phyloP scores from a whole-genome alignment of 176 grass and related monocot genomes.

The Poa pratensis region DNA sequence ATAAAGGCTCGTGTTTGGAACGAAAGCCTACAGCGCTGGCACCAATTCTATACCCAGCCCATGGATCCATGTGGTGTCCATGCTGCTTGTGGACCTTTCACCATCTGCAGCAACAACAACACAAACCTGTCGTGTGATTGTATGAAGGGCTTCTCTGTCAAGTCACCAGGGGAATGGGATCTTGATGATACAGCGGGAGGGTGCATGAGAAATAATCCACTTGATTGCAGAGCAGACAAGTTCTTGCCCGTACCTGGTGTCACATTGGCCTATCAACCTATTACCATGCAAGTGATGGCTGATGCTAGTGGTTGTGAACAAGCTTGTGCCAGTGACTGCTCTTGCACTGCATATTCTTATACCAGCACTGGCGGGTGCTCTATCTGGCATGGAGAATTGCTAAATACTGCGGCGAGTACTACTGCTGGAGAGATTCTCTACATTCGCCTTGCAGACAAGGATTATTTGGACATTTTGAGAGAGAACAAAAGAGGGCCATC shows the following conservation, averaged over 20 bases:
- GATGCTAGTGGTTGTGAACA: not conserved
- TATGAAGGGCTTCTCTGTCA: not conserved
- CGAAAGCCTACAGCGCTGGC: not conserved
- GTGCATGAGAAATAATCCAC: slow-evolving; percentile 23
- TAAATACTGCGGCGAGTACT: slow-evolving; percentile 27
- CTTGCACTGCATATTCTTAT: slow-evolving; percentile 52
- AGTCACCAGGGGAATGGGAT: not conserved
- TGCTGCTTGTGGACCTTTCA: slow-evolving; percentile 49
- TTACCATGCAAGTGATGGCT: not conserved
- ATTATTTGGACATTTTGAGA: not conserved
- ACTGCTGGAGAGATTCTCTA: slow-evolving; percentile 42
- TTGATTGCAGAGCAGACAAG: slow-evolving; percentile 12
- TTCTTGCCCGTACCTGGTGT: slow-evolving; percentile 7
- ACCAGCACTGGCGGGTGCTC: slow-evolving; percentile 5
- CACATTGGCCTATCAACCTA: not conserved
- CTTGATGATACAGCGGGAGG: not conserved
- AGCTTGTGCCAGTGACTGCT: not conserved
- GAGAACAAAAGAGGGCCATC: not conserved
- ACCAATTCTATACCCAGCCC: slow-evolving; percentile 35
- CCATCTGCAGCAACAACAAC: not conserved
- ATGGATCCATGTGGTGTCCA: slow-evolving; percentile 40
- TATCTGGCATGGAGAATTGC: slow-evolving; percentile 50
- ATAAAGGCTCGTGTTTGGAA: slow-evolving; percentile 5
- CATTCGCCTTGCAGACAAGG: slow-evolving; percentile 22
- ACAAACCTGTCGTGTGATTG: not conserved